A percentile compares a stretch with the other conserved stretches of the same genome.
phyloP scores from a whole-genome alignment of 768 basidiomycete genomes.

The Rhizopogon sp. region DNA sequence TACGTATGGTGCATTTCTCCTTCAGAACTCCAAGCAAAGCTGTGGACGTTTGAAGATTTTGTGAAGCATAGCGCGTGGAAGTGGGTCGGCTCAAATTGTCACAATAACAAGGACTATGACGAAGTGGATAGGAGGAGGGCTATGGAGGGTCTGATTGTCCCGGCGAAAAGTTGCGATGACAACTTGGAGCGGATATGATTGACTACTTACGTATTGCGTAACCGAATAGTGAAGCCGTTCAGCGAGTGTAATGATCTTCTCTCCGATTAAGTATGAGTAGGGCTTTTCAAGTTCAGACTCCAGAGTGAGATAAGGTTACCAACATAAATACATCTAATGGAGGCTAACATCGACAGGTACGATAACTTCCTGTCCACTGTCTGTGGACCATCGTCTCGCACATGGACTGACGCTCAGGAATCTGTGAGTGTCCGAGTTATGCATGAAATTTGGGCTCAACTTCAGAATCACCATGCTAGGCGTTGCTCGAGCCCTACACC shows the following conservation, averaged over 20 bases:
- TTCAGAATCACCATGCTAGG: constrained; percentile 14
- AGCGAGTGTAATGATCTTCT: too few relatives aligned
- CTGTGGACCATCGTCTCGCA: constrained; percentile 19
- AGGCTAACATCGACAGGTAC: constrained; percentile 20
- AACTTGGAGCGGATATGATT: too few relatives aligned
- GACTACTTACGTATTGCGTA: too few relatives aligned
- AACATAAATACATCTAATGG: neutral
- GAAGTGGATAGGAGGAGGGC: constrained; percentile 48
- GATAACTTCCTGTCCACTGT: constrained; percentile 33
- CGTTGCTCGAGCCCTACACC: constrained; percentile 76
- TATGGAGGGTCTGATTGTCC: constrained; percentile 31
- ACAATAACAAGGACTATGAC: constrained; percentile 35
- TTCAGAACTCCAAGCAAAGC: constrained; percentile 41
- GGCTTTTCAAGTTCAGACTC: too few relatives aligned
- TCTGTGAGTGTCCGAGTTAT: neutral
- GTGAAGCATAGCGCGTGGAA: constrained; percentile 70
- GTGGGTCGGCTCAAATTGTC: constrained; percentile 54
- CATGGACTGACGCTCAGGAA: constrained; percentile 8
- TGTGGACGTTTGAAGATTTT: constrained; percentile 87
- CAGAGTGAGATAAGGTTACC: too few relatives aligned
- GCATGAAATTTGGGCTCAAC: neutral
- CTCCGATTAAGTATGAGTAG: too few relatives aligned
- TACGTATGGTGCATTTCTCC: constrained; percentile 61
- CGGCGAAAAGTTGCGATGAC: neutral
- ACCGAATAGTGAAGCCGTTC: too few relatives aligned